Percentiles rank a stretch among this genome's conserved stretches.
phyloP scores from a whole-genome alignment of 23 red algal species.

The Gracilariopsis chorda region DNA sequence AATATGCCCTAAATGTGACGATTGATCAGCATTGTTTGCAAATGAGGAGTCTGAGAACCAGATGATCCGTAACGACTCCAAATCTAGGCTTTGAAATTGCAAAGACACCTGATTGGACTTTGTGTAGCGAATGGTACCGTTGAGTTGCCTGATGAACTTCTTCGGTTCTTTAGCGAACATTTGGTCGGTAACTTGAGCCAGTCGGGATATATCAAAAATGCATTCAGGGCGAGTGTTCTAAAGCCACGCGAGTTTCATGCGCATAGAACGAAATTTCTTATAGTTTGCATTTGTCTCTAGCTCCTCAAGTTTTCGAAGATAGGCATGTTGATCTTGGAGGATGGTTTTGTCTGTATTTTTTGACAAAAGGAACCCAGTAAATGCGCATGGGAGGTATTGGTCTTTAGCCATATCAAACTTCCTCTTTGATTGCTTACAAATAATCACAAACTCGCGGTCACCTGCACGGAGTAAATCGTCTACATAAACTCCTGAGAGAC shows the following conservation, averaged over 20 bases:
- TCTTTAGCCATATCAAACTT: slow-evolving; percentile 1
- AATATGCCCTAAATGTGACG: slow-evolving; percentile 7
- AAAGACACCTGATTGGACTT: not conserved
- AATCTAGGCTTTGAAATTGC: not conserved
- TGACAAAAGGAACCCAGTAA: not conserved
- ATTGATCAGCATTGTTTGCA: not conserved
- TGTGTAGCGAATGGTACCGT: not conserved
- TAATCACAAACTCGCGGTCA: not conserved
- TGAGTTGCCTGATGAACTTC: not conserved
- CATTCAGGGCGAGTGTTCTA: not conserved
- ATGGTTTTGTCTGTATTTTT: not conserved
- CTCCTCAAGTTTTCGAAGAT: not conserved
- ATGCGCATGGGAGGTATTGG: not conserved
- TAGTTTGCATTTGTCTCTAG: not conserved
- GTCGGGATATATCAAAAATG: not conserved
- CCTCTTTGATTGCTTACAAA: not conserved
- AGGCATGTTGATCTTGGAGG: not conserved
- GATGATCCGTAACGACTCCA: not conserved
- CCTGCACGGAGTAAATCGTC: not conserved
- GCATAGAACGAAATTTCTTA: not conserved
- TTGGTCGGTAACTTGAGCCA: not conserved
- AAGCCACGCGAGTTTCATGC: slow-evolving; percentile 47
- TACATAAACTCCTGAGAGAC: not conserved
- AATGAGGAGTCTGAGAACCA: slow-evolving; percentile 21
- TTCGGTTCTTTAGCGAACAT: not conserved